Evolutionary conservation across 2,329 filamentous ascomycete genomes (phyloP).

Genomic region (Nemania serpens): DNA sequence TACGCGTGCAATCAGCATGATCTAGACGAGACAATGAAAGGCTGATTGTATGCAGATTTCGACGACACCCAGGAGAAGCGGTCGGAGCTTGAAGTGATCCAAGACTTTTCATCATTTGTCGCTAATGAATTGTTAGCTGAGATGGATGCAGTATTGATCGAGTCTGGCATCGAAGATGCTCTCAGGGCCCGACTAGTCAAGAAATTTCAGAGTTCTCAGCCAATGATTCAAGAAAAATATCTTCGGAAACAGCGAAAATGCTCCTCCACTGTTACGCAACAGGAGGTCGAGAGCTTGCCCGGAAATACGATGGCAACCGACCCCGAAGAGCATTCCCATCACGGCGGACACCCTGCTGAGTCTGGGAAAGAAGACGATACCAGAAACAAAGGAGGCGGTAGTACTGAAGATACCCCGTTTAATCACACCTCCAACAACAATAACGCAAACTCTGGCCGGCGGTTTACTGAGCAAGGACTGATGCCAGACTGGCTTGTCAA

Average conservation of each 20-base stretch:
- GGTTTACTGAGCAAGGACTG: not conserved
- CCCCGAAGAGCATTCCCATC: not conserved
- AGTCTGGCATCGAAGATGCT: not conserved
- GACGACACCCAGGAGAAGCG: not conserved
- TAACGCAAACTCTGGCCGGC: not conserved
- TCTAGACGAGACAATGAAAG: not conserved
- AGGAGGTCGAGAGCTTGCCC: not conserved
- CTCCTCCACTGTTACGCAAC: not conserved
- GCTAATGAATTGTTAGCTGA: not conserved
- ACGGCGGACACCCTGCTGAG: not conserved
- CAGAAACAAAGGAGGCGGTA: not conserved
- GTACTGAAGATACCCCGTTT: not conserved
- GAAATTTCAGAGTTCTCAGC: constrained; percentile 1
- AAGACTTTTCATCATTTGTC: constrained; percentile 5
- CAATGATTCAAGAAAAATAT: not conserved
- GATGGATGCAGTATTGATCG: not conserved
- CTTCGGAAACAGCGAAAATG: not conserved
- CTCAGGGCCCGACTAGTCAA: not conserved
- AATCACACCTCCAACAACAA: not conserved
- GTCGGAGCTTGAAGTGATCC: not conserved
- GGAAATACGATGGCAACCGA: not conserved
- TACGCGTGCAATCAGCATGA: not conserved
- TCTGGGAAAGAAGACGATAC: constrained; percentile 5
- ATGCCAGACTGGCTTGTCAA: not conserved
- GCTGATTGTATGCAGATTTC: not conserved